Percentiles rank a stretch among this genome's conserved stretches.
These are phyloP conservation scores for Phytophthora litchii DNA, from an alignment of 352 stramenopile genomes.

Conservation along the genomic window DNA sequence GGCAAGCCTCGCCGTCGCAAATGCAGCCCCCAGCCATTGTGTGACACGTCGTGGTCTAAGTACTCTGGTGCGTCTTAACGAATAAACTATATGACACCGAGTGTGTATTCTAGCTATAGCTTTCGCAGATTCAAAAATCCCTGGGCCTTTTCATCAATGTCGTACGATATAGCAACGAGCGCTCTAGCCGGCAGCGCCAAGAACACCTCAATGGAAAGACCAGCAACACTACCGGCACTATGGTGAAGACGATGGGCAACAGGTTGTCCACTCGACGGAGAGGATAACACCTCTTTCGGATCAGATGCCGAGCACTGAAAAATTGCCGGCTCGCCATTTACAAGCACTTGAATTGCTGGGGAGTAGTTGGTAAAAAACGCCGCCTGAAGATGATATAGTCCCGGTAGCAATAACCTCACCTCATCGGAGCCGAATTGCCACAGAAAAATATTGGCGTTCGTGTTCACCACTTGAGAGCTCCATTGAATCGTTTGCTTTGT, in stretches of 20 bases:
- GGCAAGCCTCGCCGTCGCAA: conserved; percentile 21
- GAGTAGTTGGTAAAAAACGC: conserved; percentile 72
- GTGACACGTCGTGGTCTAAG: not conserved
- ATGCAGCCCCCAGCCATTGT: conserved; percentile 13
- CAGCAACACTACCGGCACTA: conserved; percentile 62
- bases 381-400: conserved; percentile 72
- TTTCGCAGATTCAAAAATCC: conserved; percentile 80
- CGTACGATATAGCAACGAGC: conserved; percentile 58
- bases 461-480: conserved; percentile 75
- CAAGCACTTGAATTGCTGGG: conserved; percentile 56
- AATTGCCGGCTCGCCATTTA: conserved; percentile 67
- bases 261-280: conserved; percentile 5
- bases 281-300: conserved; percentile 3
- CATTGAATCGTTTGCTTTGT: conserved; percentile 63
- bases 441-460: conserved; percentile 66
- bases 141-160: conserved; percentile 72
- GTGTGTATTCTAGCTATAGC: conserved; percentile 34
- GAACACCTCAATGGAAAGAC: conserved; percentile 57
- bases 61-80: conserved; percentile 3
- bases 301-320: conserved; percentile 12
- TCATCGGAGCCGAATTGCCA: conserved; percentile 60
- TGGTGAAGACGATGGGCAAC: conserved; percentile 48
- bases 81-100: conserved; percentile 13
- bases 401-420: conserved; percentile 58
- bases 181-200: conserved; percentile 61